Conservation (phyloP, 441 rosid genomes). For the Daphne laureola region DNA sequence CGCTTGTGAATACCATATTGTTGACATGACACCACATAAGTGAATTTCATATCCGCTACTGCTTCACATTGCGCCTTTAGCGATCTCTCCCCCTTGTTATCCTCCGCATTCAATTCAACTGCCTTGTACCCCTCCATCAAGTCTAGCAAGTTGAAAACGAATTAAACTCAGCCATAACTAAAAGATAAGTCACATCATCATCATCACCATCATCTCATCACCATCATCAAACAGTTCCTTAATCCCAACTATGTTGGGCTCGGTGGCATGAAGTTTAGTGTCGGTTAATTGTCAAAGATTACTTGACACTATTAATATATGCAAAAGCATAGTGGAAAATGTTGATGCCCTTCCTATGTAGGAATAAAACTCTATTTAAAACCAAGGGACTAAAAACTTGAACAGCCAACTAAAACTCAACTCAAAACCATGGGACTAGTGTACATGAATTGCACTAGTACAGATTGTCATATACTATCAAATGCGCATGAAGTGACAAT, state of each 20-base stretch:
- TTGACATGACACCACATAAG: constrained; percentile 96
- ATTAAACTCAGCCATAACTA: constrained; percentile 15
- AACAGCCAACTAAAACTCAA: too few relatives aligned
- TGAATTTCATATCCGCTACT: constrained; percentile 97
- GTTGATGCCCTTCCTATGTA: too few relatives aligned
- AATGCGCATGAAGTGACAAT: not conserved
- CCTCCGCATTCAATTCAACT: constrained; percentile 66
- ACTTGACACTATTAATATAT: too few relatives aligned
- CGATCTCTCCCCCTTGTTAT: constrained; percentile 74
- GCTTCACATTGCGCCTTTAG: constrained; percentile 92
- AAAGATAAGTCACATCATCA: not conserved
- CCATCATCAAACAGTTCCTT: too few relatives aligned
- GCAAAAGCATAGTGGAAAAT: too few relatives aligned
- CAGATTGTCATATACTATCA: not conserved
- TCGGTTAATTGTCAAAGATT: too few relatives aligned
- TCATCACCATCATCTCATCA: not conserved
- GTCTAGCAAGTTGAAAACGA: constrained; percentile 38
- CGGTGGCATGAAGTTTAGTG: too few relatives aligned
- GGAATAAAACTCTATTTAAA: too few relatives aligned
- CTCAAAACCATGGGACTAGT: too few relatives aligned
- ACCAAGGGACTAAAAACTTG: too few relatives aligned
- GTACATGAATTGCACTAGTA: not conserved
- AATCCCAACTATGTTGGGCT: not conserved
- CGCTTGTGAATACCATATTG: constrained; percentile 93
- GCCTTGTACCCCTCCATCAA: constrained; percentile 99